These are phyloP conservation scores for Ophiostoma sp. DNA, from an alignment of 2,329 filamentous ascomycete species.

Conservation along the genomic window DNA sequence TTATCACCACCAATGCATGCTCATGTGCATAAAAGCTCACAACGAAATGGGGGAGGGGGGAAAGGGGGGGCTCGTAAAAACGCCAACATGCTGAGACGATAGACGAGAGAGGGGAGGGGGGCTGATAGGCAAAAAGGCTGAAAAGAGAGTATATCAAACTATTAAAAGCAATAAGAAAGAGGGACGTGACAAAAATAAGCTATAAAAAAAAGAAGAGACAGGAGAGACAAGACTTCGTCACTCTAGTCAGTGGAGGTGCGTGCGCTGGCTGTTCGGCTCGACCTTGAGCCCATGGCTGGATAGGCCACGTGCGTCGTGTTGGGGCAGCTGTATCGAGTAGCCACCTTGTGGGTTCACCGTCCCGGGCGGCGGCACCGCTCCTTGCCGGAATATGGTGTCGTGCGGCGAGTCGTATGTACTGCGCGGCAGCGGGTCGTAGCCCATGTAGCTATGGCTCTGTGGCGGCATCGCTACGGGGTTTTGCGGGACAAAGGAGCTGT, in stretches of 20 bases:
- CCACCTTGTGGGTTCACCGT: slow-evolving; percentile 25
- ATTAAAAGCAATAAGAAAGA: background rate
- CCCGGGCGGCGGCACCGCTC: slow-evolving; percentile 26
- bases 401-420: slow-evolving; percentile 30
- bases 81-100: background rate
- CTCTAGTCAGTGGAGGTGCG: slow-evolving; percentile 14
- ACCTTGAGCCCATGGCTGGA: slow-evolving; percentile 24
- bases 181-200: background rate
- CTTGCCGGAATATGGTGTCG: slow-evolving; percentile 30
- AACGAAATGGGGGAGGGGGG: background rate
- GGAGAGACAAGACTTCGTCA: background rate
- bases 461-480: slow-evolving; percentile 29
- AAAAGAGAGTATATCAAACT: background rate
- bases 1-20: background rate
- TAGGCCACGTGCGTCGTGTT: slow-evolving; percentile 24
- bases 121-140: background rate
- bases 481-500: slow-evolving; percentile 31
- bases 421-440: slow-evolving; percentile 33
- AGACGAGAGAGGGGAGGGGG: background rate
- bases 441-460: slow-evolving; percentile 31
- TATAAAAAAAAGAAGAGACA: background rate
- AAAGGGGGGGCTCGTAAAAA: background rate
- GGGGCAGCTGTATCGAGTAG: slow-evolving; percentile 28
- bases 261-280: slow-evolving; percentile 23
- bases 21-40: background rate